Percentiles rank a stretch among this genome's conserved stretches.
Conservation (phyloP, 176 grass and related monocot species). For the Melocanna baccifera region DNA sequence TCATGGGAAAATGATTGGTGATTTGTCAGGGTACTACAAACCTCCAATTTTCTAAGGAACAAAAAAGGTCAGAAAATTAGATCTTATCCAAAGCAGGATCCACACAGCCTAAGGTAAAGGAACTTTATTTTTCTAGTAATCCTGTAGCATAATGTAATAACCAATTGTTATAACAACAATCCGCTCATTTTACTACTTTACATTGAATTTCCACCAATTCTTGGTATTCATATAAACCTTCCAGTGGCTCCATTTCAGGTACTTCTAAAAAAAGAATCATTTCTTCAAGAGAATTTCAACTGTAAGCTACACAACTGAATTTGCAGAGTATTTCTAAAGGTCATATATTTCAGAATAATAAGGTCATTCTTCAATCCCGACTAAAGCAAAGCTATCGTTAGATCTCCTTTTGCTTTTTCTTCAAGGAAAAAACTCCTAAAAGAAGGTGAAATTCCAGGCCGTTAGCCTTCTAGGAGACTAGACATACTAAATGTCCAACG, state of each 20-base stretch:
- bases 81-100: constrained; percentile 1
- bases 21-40: not conserved
- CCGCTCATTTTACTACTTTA: not conserved
- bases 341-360: not conserved
- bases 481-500: not conserved
- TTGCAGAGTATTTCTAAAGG: not conserved
- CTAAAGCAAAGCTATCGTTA: not conserved
- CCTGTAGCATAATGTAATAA: not conserved
- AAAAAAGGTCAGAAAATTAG: not conserved
- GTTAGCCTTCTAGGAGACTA: not conserved
- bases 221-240: not conserved
- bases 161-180: not conserved
- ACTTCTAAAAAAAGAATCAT: not conserved
- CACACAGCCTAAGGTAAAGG: not conserved
- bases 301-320: not conserved
- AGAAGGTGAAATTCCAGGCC: not conserved
- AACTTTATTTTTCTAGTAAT: not conserved
- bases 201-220: not conserved
- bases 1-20: not conserved
- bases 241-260: not conserved
- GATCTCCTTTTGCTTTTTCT: not conserved
- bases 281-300: not conserved
- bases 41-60: not conserved
- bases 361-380: not conserved
- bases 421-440: not conserved